Evolutionary conservation across 2,329 filamentous ascomycete genomes (phyloP), one percentile per base, ranked within the genome.

Genomic region (Claviceps citrina): DNA sequence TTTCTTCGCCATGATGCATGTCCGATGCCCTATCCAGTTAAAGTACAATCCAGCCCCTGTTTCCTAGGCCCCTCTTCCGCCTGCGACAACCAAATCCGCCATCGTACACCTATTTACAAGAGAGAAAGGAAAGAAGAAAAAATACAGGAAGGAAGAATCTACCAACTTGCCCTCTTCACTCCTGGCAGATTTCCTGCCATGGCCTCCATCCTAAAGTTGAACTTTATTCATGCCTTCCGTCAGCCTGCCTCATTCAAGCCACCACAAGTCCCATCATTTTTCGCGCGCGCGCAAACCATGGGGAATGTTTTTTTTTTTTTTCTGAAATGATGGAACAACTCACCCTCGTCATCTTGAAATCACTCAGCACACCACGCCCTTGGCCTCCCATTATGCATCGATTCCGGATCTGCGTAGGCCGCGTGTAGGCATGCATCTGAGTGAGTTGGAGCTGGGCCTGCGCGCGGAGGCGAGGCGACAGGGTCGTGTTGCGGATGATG

Each of bases 141-240:
- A n/a, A n/a, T n/a, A n/a, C n/a, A n/a, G 18, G 31, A 19, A 26
- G 5, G 20, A 26, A 20, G 5, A 15, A 5, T 56, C 59, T 84
- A 98, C 91, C 91, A 98, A 63, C 84, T 93, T 37, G 91, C 91
- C 69, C 93, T 93, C 71, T 80, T 85, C 41, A 98, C 91, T 52
- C 91, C 91, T 0, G 91, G 89, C 39, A 98, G 59, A 45, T 84
- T 76, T 38, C 91, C 91, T 25, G 73, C 79, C 46, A 95, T 65
- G 15, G 91, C 91, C 60, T 94, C 80, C 64, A 91, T 68, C 59
- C 91, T 76, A 67, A 98, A 98, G 66, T 89, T 85, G 62, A 73
- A 98, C 89, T 96, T 54, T n/a, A n/a, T n/a, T n/a, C n/a, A n/a
- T n/a, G n/a, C n/a, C n/a, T n/a, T n/a, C n/a, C n/a, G n/a, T n/a